A percentile compares a stretch with the other conserved stretches of the same genome.
phyloP scores from a whole-genome alignment of 192 early-diverging fungal genomes.

The Coemansia sp. region DNA sequence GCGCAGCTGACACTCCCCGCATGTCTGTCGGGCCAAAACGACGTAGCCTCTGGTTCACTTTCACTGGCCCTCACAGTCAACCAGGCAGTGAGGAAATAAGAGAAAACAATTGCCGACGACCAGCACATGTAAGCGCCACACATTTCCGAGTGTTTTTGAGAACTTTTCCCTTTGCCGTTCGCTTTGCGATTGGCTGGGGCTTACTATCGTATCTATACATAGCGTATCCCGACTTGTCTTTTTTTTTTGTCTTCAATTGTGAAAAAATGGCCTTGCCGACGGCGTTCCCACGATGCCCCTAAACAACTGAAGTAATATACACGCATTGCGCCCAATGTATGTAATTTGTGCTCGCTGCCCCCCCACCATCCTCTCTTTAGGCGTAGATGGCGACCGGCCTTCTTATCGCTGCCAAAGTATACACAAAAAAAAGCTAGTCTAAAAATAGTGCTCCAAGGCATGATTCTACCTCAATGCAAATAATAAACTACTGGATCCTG shows the following conservation, averaged over 20 bases:
- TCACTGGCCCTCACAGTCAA: neutral
- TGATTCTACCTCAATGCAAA: neutral
- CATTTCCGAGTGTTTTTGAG: neutral
- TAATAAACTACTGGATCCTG: too few relatives aligned
- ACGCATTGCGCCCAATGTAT: neutral
- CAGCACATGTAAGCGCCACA: neutral
- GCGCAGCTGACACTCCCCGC: neutral
- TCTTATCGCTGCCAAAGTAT: neutral
- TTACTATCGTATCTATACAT: neutral
- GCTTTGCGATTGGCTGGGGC: neutral
- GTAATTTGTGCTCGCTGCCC: neutral
- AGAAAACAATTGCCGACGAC: neutral
- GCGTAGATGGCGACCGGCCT: neutral
- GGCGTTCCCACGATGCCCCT: neutral
- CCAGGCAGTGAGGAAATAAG: neutral
- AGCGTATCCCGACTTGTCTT: neutral
- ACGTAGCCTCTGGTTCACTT: too few relatives aligned
- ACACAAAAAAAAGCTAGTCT: neutral
- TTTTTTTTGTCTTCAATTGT: neutral
- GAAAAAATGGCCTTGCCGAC: neutral
- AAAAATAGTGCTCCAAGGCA: neutral
- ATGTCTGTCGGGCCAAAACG: too few relatives aligned
- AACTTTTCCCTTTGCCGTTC: neutral
- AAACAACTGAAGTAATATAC: neutral
- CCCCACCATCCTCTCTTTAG: neutral